Conservation (phyloP, 116 monocot species). For the Thalassia testudinum region DNA sequence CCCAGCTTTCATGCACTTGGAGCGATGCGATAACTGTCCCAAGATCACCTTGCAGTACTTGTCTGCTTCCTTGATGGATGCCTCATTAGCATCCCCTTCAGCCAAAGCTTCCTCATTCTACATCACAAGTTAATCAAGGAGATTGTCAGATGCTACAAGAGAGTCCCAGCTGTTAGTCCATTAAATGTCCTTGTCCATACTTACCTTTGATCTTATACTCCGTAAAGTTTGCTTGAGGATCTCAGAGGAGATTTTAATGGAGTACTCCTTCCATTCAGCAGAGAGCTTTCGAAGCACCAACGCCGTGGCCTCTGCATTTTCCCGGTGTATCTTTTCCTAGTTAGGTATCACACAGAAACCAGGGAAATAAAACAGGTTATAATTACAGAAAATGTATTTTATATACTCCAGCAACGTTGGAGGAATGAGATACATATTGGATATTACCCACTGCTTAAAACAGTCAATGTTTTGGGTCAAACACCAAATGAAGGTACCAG, state of each 20-base stretch:
- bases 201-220: slow-evolving; percentile 48
- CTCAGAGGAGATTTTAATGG: slow-evolving; percentile 42
- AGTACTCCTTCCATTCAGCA: slow-evolving; percentile 55
- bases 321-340: slow-evolving; percentile 71
- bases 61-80: slow-evolving; percentile 44
- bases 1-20: slow-evolving; percentile 31
- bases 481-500: slow-evolving; percentile 86
- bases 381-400: too few species aligned
- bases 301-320: slow-evolving; percentile 57
- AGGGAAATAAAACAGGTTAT: too few species aligned
- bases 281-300: slow-evolving; percentile 39
- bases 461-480: slow-evolving; percentile 78
- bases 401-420: too few species aligned
- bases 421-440: too few species aligned
- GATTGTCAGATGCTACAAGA: too few species aligned
- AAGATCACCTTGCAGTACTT: slow-evolving; percentile 65
- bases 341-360: too few species aligned
- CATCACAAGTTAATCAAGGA: background rate
- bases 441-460: slow-evolving; percentile 79
- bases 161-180: too few species aligned
- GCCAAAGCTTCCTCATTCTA: slow-evolving; percentile 63
- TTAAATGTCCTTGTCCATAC: background rate
- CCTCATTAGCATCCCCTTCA: slow-evolving; percentile 14
- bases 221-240: slow-evolving; percentile 33
- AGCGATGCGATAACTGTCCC: slow-evolving; percentile 21